These are phyloP conservation scores for Chaetomium cochliodes DNA, from an alignment of 495 filamentous ascomycete species.

Conservation along the genomic window DNA sequence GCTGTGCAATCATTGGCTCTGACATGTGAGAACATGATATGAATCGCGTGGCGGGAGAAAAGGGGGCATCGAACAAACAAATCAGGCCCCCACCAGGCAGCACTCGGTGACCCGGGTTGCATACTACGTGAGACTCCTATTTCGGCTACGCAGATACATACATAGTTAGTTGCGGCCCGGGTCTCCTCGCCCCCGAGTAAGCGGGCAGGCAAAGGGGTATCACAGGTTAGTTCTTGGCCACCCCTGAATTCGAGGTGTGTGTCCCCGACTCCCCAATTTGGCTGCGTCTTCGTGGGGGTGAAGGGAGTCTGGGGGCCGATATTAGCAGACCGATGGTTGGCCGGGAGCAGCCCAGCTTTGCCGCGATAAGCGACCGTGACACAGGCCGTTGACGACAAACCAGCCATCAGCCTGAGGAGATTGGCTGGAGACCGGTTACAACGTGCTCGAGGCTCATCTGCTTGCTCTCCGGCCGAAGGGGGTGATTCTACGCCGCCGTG, in stretches of 20 bases:
- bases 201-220: slow-evolving; percentile 5
- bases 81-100: not conserved
- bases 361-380: slow-evolving; percentile 12
- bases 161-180: not conserved
- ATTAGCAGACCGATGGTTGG: not conserved
- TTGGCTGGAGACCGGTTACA: not conserved
- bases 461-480: not conserved
- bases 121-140: not conserved
- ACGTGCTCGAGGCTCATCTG: not conserved
- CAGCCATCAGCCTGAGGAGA: not conserved
- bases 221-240: not conserved
- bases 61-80: not conserved
- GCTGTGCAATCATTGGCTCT: too few species aligned
- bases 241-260: not conserved
- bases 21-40: too few species aligned
- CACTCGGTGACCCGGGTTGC: not conserved
- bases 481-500: not conserved
- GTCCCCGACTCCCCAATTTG: too few species aligned
- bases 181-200: not conserved
- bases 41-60: not conserved
- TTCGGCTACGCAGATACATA: slow-evolving; percentile 3
- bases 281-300: not conserved
- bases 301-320: not conserved
- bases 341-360: not conserved
- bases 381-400: not conserved